Conservation (phyloP, 1,284 basidiomycete species). For the Filobasidium uniguttulatum region DNA sequence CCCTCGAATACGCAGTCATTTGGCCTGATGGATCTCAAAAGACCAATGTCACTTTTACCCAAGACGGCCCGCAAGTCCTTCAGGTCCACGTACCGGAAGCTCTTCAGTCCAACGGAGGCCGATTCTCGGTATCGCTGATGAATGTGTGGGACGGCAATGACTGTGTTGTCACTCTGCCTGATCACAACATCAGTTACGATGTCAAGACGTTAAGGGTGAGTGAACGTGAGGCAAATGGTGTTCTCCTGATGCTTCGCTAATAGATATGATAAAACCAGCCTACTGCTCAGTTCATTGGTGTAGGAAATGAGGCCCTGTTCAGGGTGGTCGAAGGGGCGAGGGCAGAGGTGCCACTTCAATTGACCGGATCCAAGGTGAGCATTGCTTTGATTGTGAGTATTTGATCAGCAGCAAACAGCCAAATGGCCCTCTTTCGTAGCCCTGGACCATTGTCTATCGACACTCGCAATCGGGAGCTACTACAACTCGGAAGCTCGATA, state of each 20-base stretch:
- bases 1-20: constrained; percentile 61
- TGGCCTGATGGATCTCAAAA: constrained; percentile 51
- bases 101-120: constrained; percentile 24
- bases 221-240: constrained; percentile 3
- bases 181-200: constrained; percentile 70
- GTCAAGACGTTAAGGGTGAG: constrained; percentile 68
- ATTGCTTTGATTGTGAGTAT: constrained; percentile 11
- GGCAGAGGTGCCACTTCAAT: constrained; percentile 57
- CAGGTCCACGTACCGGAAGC: constrained; percentile 24
- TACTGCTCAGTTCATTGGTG: constrained; percentile 73
- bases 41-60: constrained; percentile 40
- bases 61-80: constrained; percentile 35
- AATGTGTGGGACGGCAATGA: constrained; percentile 79
- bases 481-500: constrained; percentile 44
- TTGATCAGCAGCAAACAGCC: neutral
- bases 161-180: constrained; percentile 63
- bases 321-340: constrained; percentile 64
- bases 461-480: constrained; percentile 41
- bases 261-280: constrained; percentile 44
- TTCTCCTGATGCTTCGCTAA: neutral
- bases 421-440: constrained; percentile 39
- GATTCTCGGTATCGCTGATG: constrained; percentile 33
- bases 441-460: constrained; percentile 70
- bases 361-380: constrained; percentile 73
- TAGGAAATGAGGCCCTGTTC: constrained; percentile 43